Conservation (phyloP, 768 basidiomycete genomes). For the Lentinula aciculospora region DNA sequence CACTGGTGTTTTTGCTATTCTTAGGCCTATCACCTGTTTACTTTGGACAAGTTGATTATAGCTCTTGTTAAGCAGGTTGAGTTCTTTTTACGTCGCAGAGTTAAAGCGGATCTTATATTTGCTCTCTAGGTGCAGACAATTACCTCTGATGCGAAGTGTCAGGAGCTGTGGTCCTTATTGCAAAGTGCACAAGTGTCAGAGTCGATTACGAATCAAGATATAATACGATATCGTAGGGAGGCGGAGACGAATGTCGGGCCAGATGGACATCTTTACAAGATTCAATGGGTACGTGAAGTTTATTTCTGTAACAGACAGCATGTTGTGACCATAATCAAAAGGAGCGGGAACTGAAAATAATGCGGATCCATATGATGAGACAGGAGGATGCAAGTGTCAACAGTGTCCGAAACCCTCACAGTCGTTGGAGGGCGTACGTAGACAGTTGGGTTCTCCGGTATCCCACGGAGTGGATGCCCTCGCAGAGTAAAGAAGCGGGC, state of each 20-base stretch:
- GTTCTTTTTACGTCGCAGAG: conserved; percentile 16
- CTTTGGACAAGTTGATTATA: conserved; percentile 87
- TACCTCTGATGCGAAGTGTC: conserved; percentile 76
- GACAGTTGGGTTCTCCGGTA: conserved; percentile 67
- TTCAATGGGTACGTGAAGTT: conserved; percentile 66
- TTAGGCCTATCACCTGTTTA: conserved; percentile 89
- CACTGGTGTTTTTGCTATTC: conserved; percentile 19
- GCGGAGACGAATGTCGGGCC: conserved; percentile 71
- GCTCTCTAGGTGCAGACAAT: conserved; percentile 77
- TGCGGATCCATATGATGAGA: conserved; percentile 58
- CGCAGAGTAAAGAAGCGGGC: conserved; percentile 25
- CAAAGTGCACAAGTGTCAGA: conserved; percentile 55
- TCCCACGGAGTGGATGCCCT: conserved; percentile 67
- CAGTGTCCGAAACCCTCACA: conserved; percentile 39
- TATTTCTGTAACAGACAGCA: conserved; percentile 2
- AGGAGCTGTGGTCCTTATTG: conserved; percentile 77
- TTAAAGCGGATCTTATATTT: neutral
- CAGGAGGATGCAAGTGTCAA: conserved; percentile 61
- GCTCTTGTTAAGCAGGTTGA: conserved; percentile 87
- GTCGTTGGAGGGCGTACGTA: conserved; percentile 72
- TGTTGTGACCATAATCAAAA: conserved; percentile 18
- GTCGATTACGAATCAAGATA: conserved; percentile 52
- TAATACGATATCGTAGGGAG: conserved; percentile 73
- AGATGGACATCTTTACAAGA: conserved; percentile 71
- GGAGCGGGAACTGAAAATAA: conserved; percentile 48